These are phyloP conservation scores for Pythium aquatile DNA, from an alignment of 352 stramenopile genomes.

Conservation along the genomic window DNA sequence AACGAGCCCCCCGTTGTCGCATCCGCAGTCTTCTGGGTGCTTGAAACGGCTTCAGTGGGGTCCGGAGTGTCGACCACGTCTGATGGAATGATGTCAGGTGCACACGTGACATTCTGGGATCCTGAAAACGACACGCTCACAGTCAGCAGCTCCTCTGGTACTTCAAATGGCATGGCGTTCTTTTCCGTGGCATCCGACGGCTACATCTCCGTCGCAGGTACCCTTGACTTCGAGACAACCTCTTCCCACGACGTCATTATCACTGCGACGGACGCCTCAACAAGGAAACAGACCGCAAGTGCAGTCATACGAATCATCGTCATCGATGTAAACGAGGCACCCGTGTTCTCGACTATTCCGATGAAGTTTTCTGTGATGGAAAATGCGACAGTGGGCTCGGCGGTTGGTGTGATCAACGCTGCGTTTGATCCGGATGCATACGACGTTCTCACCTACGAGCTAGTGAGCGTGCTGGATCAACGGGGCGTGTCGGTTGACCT, in stretches of 20 bases:
- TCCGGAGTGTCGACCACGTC: conserved; percentile 8
- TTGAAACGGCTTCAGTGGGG: conserved; percentile 32
- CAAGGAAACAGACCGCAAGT: neutral
- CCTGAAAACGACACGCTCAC: conserved; percentile 55
- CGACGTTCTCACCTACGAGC: conserved; percentile 44
- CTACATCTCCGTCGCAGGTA: conserved; percentile 4
- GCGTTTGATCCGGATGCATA: conserved; percentile 50
- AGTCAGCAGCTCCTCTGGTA: conserved; percentile 17
- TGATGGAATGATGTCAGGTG: conserved; percentile 8
- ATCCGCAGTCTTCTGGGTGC: conserved; percentile 37
- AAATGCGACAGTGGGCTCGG: conserved; percentile 32
- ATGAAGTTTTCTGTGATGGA: conserved; percentile 35
- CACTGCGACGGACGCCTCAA: conserved; percentile 12
- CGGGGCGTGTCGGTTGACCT: conserved; percentile 38
- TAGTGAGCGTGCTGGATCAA: conserved; percentile 29
- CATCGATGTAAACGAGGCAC: conserved; percentile 51
- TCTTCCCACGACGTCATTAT: conserved; percentile 18
- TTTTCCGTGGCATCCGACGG: conserved; percentile 32
- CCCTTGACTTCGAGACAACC: conserved; percentile 28
- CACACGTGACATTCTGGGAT: conserved; percentile 42
- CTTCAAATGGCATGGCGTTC: conserved; percentile 16
- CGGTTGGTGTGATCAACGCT: conserved; percentile 32
- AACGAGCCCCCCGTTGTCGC: conserved; percentile 47
- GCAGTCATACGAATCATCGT: conserved; percentile 36
- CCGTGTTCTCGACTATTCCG: conserved; percentile 32